A percentile compares a stretch with the other conserved stretches of the same genome.
These are phyloP conservation scores for Physcomitrium patens DNA, from an alignment of 225 moss, liverwort and hornwort genomes.

Conservation along the genomic window DNA sequence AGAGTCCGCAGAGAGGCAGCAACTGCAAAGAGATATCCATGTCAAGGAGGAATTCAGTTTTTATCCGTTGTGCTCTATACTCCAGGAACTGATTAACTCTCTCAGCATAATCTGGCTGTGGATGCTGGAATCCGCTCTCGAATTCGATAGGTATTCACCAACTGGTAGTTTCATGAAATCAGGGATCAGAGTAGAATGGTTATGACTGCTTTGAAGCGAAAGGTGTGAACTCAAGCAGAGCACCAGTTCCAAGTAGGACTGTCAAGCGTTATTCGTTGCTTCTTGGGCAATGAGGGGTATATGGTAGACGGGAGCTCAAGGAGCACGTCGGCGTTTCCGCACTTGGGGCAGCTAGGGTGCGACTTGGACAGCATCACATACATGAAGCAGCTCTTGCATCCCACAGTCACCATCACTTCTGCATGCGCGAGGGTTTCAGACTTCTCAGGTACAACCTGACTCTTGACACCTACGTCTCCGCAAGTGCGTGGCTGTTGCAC, in stretches of 20 bases:
- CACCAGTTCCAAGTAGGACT: conserved; percentile 55
- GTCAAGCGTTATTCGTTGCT: conserved; percentile 34
- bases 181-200: too few relatives aligned
- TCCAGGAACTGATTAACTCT: too few relatives aligned
- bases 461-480: conserved; percentile 21
- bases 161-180: too few relatives aligned
- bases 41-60: too few relatives aligned
- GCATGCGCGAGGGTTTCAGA: not conserved
- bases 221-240: conserved; percentile 22
- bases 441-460: not conserved
- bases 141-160: too few relatives aligned
- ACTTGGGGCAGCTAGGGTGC: conserved; percentile 77
- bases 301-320: conserved; percentile 39
- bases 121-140: too few relatives aligned
- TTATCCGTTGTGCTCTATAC: too few relatives aligned
- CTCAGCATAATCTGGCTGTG: too few relatives aligned
- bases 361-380: conserved; percentile 77
- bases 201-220: too few relatives aligned
- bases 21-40: too few relatives aligned
- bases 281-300: conserved; percentile 38
- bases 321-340: conserved; percentile 66
- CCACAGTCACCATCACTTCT: conserved; percentile 64
- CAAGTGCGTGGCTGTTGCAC: conserved; percentile 30
- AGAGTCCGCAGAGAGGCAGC: too few relatives aligned
- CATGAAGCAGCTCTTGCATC: conserved; percentile 76